Conservation (phyloP, 2,329 filamentous ascomycete genomes). For the Colletotrichum tamarilloi region DNA sequence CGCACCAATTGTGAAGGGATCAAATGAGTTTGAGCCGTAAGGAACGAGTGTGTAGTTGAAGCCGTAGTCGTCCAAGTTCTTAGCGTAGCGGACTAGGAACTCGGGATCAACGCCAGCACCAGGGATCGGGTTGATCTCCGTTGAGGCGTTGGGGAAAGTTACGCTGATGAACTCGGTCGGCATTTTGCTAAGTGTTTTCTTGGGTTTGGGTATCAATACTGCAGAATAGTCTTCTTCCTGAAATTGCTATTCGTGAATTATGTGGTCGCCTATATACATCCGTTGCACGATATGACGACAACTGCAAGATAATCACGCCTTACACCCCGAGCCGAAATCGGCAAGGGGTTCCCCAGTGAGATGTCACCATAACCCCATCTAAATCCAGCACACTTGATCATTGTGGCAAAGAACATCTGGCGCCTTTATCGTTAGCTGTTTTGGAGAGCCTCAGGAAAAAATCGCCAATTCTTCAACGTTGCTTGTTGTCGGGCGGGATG, state of each 20-base stretch:
- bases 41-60: slow-evolving; percentile 73
- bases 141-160: slow-evolving; percentile 67
- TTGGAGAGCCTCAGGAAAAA: background rate
- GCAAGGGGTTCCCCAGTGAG: slow-evolving; percentile 23
- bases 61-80: slow-evolving; percentile 67
- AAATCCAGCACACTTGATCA: background rate
- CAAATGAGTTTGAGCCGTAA: slow-evolving; percentile 65
- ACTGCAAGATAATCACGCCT: slow-evolving; percentile 41
- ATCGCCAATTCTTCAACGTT: background rate
- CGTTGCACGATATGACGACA: slow-evolving; percentile 37
- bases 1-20: slow-evolving; percentile 69
- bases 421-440: background rate
- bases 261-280: slow-evolving; percentile 29
- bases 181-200: slow-evolving; percentile 43
- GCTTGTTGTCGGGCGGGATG: background rate
- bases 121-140: slow-evolving; percentile 64
- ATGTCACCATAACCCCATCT: slow-evolving; percentile 22
- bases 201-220: background rate
- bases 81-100: slow-evolving; percentile 66
- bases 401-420: background rate
- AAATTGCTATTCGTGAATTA: background rate
- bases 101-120: slow-evolving; percentile 64
- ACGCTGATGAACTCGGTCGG: slow-evolving; percentile 68
- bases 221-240: background rate
- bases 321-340: slow-evolving; percentile 36